Base-by-base conservation (phyloP, 164 flowering plant genomes). In the Pachysandra terminalis region DNA sequence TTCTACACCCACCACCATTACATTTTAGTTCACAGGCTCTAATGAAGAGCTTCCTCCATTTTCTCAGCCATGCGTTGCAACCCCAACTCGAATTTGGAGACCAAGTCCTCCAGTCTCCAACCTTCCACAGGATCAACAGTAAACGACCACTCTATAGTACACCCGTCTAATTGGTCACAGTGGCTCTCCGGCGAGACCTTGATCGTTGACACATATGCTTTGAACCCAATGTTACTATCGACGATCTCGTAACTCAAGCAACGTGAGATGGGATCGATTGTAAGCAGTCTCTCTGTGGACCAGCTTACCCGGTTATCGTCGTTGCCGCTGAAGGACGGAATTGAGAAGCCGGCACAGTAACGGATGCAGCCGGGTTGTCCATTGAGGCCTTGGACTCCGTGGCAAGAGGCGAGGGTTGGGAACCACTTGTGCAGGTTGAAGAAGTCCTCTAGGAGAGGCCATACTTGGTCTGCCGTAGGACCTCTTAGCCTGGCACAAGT, bases 71-170 rank as follows among this genome's bases (percentile, higher is more conserved):
- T 80, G 19, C 19, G 19, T 61, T 78, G 72, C 27, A 85, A 64
- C 26, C 61, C 53, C 1, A 19, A 14, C 0, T 83, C 77, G 62
- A 75, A 19, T 28, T 74, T 68, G 13, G 61, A 27, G 19, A 52
- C 49, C 51, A 84, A 70, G 59, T 68, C 79, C 9, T 81, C 83
- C 13, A 41, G 41, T 24, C n/a, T 73, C 83, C 72, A 66, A 4
- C 88, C 86, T 35, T 80, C 72, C 0, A 83, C 65, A 1, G 91
- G 88, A 69, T 82, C 83, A 17, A 78, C 69, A 14, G 21, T 58
- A 24, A 81, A 87, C 4, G 80, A 78, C 87, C 87, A 86, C 69
- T 81, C 83, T 24, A 86, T 79, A 80, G 16, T 19, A 70, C 88
- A 82, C 54, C 85, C 82, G 9, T 13, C 22, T 32, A n/a, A n/a